Evolutionary conservation across 306 rosid genomes (phyloP).

Genomic region (Geum urbanum): DNA sequence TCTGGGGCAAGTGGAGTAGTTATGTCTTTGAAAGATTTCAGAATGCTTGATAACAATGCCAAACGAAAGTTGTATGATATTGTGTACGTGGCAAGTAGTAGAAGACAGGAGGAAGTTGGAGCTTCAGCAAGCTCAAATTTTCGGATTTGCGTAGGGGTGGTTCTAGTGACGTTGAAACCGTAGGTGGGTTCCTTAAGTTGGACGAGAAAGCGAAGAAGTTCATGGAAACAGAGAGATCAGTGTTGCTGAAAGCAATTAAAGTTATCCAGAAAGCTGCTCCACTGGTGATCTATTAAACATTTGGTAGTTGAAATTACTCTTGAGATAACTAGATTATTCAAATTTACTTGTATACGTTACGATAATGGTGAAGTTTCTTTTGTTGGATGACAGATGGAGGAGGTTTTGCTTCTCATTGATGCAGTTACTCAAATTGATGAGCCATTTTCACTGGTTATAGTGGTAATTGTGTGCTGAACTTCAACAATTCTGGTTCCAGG

Average conservation of each 20-base stretch:
- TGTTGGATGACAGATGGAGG: constrained; percentile 90
- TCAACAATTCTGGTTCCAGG: constrained; percentile 99
- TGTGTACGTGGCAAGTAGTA: constrained; percentile 26
- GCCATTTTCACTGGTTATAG: constrained; percentile 98
- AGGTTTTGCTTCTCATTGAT: constrained; percentile 84
- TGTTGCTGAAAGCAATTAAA: constrained; percentile 62
- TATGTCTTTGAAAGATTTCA: constrained; percentile 47
- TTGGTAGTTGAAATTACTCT: constrained; percentile 64
- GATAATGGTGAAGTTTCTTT: constrained; percentile 37
- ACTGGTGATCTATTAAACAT: constrained; percentile 84
- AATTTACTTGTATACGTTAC: constrained; percentile 26
- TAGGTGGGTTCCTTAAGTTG: constrained; percentile 75
- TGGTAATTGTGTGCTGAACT: constrained; percentile 99
- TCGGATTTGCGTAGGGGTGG: constrained; percentile 36
- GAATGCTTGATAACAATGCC: constrained; percentile 45
- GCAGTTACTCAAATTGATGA: constrained; percentile 91
- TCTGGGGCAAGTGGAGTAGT: constrained; percentile 88
- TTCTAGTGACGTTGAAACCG: constrained; percentile 29
- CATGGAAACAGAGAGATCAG: constrained; percentile 58
- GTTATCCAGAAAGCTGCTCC: constrained; percentile 93
- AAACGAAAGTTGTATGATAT: constrained; percentile 40
- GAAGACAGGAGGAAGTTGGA: constrained; percentile 21
- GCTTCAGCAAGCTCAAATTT: constrained; percentile 18
- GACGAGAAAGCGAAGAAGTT: constrained; percentile 68
- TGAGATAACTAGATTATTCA: constrained; percentile 23